Evolutionary conservation across 2,329 filamentous ascomycete species (phyloP), one percentile per base, ranked within the genome.

Genomic region (Verticillium isaacii): DNA sequence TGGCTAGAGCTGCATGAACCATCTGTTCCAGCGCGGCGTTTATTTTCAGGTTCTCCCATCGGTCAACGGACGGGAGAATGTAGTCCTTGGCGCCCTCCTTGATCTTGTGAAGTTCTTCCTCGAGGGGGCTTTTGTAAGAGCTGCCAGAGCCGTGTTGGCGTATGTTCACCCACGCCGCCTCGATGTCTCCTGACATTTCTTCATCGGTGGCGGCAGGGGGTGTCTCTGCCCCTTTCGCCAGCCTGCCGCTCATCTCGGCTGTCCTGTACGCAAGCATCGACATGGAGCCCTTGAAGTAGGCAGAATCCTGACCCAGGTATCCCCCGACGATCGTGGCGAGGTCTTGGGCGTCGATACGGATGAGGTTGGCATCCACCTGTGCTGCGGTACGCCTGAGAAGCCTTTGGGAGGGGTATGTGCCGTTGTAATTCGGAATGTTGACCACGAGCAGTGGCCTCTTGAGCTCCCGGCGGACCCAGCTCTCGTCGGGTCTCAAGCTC

Each of bases 331-430:
- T 77, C 58, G 88, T 82, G 3, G 89, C 89, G 60, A 96, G 76
- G 68, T 90, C 88, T 64, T 88, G 84, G 1, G 91, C 86, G 69
- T 88, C 85, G 12, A 96, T 71, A 23, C 85, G 82, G 36, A 95
- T 76, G 3, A 94, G 70, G 66, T 94, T 87, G 3, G 90, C 88
- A 7, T 77, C 77, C 6, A 90, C 76, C 37, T 86, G 81, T 14
- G 77, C 76, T 0, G 90, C 89, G 54, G 89, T 77, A 58, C 85
- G 81, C 63, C 85, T 80, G 2, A 93, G 83, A n/a, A 91, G 39
- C 55, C 64, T 69, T 29, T 62, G 66, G 5, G 63, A 56, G 23
- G 61, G 56, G 19, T 56, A 58, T 17, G 57, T 57, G 5, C 73
- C 73, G 57, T 69, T 70, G 62, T 72, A 68, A 62, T 77, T 75